phyloP scores from a whole-genome alignment of 2,329 filamentous ascomycete species.

The Madurella fahalii region DNA sequence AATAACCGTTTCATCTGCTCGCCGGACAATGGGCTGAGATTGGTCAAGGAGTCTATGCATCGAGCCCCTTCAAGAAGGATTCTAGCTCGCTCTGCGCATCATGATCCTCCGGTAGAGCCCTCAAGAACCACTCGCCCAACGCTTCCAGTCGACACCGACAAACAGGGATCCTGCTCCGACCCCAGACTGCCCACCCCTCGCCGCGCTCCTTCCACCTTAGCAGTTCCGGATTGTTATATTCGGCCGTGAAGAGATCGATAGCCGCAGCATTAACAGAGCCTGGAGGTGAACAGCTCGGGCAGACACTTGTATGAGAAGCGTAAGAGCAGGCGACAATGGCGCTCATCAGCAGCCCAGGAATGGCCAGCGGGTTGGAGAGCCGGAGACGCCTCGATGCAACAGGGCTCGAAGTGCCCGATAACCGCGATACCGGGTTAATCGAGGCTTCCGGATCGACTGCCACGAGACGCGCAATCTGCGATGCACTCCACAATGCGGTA shows the following conservation, averaged over 20 bases:
- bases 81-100: conserved; percentile 1
- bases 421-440: background rate
- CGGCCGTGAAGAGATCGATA: conserved; percentile 3
- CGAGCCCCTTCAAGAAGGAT: background rate
- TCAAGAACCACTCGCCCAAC: conserved; percentile 4
- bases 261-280: background rate
- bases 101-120: background rate
- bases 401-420: background rate
- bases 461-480: conserved; percentile 5
- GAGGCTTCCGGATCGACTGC: background rate
- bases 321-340: conserved; percentile 10
- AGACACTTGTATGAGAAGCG: background rate
- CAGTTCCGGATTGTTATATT: background rate
- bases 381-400: background rate
- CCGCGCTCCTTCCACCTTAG: conserved; percentile 2
- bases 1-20: no score
- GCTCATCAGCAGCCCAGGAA: conserved; percentile 7
- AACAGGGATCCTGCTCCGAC: conserved; percentile 1
- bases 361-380: conserved; percentile 5
- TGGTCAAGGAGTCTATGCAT: no score
- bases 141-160: conserved; percentile 1
- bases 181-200: conserved; percentile 7
- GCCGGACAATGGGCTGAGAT: no score
- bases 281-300: background rate
- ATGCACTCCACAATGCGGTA: background rate